Evolutionary conservation across 2,329 filamentous ascomycete genomes (phyloP).

Genomic region (Tolypocladium paradoxum): DNA sequence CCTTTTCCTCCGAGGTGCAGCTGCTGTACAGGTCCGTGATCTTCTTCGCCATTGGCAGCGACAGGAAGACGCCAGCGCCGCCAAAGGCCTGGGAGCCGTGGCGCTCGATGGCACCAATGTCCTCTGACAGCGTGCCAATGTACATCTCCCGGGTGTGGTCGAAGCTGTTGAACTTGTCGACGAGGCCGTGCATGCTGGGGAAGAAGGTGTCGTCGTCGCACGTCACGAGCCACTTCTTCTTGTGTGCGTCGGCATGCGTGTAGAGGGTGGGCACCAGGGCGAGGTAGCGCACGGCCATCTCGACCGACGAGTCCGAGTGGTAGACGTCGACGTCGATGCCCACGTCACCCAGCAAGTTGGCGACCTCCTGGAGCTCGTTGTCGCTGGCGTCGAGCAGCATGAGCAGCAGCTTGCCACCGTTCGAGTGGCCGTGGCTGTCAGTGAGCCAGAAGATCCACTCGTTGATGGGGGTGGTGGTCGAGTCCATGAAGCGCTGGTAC

Average conservation of each 20-base stretch:
- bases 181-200: slow-evolving; percentile 43
- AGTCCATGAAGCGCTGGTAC: slow-evolving; percentile 41
- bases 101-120: slow-evolving; percentile 45
- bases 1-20: slow-evolving; percentile 38
- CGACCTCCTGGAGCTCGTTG: slow-evolving; percentile 38
- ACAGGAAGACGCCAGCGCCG: slow-evolving; percentile 53
- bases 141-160: slow-evolving; percentile 44
- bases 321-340: slow-evolving; percentile 49
- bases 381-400: slow-evolving; percentile 42
- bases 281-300: slow-evolving; percentile 49
- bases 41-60: slow-evolving; percentile 34
- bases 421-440: slow-evolving; percentile 42
- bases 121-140: slow-evolving; percentile 51
- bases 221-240: slow-evolving; percentile 48
- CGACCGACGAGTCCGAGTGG: slow-evolving; percentile 38
- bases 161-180: slow-evolving; percentile 38
- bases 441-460: slow-evolving; percentile 53
- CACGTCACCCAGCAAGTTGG: slow-evolving; percentile 31
- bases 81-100: slow-evolving; percentile 55
- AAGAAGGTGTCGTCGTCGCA: slow-evolving; percentile 60
- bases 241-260: slow-evolving; percentile 34
- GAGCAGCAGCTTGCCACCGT: slow-evolving; percentile 45
- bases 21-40: slow-evolving; percentile 32
- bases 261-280: slow-evolving; percentile 44
- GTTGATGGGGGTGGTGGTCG: slow-evolving; percentile 39